Base-by-base conservation (phyloP, 768 basidiomycete genomes). In the Suillus plorans region DNA sequence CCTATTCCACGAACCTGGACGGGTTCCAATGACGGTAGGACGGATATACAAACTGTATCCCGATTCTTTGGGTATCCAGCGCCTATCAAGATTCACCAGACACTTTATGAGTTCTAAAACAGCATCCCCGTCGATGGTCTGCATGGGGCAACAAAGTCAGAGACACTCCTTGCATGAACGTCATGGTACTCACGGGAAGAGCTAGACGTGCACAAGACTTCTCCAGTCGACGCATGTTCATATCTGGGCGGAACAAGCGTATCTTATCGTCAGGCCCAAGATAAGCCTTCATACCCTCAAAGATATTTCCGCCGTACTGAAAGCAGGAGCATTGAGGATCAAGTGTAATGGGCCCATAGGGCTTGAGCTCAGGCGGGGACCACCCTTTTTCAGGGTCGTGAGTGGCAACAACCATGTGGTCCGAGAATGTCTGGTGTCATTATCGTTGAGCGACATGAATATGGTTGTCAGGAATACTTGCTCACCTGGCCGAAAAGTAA, bases 1-100 rank as follows among this genome's bases (percentile, higher is more conserved):
- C 34, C 28, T 12, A 56, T 36, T 52, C 28, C 34, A 67, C 73
- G 20, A 68, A 79, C 80, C 72, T 34, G 79, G 64, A 8, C 80
- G 76, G 1, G 81, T 82, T 25, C 79, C 82, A 64, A 84, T 90
- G 71, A 92, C 77, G 10, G 89, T 94, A 34, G 93, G 90, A 55
- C 95, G 89, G 68, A 97, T 85, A 80, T 97, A 98, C 42, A 98
- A 80, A 64, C 90, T 92, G 74, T 92, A 86, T 16, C 90, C 94
- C 2, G 85, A 81, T 14, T 80, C 75, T 2, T 80, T 77, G 4
- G 95, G 95, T 39, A 97, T 93, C 95, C 95, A 97, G 13, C 89
- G 85, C n/a, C 80, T 76, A 52, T 98, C 95, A 55, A 90, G 67
- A 49, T 73, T 62, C 58, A 92, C 86, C 65, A 98, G 84, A 57